Conservation (phyloP, 2,329 filamentous ascomycete genomes). For the Hortaea werneckii region DNA sequence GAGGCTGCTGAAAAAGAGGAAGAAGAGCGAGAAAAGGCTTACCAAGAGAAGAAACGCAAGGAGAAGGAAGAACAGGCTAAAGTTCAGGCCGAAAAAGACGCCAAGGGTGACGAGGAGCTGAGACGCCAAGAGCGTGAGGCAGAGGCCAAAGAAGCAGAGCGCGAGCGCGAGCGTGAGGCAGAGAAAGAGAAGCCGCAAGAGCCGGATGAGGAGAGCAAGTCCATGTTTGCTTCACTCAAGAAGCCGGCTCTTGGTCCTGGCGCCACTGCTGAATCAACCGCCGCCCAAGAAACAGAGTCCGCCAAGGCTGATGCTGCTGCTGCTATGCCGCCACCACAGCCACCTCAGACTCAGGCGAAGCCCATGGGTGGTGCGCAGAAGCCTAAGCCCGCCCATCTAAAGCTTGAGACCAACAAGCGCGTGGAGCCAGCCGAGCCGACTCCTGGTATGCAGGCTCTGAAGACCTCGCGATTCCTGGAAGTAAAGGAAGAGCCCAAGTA, state of each 20-base stretch:
- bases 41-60: constrained; percentile 59
- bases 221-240: constrained; percentile 39
- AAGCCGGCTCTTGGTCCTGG: constrained; percentile 40
- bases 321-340: constrained; percentile 16
- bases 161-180: constrained; percentile 26
- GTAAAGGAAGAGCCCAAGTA: constrained; percentile 68
- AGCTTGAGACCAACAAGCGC: constrained; percentile 75
- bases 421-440: constrained; percentile 89
- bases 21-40: constrained; percentile 62
- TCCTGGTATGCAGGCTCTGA: constrained; percentile 83
- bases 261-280: constrained; percentile 22
- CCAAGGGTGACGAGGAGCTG: constrained; percentile 45
- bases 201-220: constrained; percentile 31
- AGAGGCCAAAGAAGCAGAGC: constrained; percentile 37
- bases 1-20: constrained; percentile 30
- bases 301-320: constrained; percentile 11
- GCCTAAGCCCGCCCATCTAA: constrained; percentile 78
- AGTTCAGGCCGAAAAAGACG: constrained; percentile 45
- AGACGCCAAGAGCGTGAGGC: constrained; percentile 40
- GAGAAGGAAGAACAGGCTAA: constrained; percentile 36
- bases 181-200: constrained; percentile 13
- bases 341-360: constrained; percentile 13
- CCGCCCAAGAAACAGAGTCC: constrained; percentile 31
- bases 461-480: constrained; percentile 79
- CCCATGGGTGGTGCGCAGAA: constrained; percentile 46